Evolutionary conservation across 768 basidiomycete species (phyloP).

Genomic region (Dentipellis fragilis): DNA sequence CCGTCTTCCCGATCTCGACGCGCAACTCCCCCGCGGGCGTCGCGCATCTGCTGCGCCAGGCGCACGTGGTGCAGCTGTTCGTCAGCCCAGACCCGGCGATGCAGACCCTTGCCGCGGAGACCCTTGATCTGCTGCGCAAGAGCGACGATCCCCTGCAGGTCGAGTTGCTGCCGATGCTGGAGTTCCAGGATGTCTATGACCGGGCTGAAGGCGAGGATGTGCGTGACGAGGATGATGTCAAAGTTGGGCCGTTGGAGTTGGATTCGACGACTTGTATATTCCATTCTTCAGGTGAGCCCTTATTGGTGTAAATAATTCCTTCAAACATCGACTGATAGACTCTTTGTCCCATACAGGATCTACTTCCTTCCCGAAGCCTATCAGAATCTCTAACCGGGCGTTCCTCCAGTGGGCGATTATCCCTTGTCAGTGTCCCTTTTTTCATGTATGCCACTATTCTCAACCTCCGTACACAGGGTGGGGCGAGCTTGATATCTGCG

Average conservation of each 20-base stretch:
- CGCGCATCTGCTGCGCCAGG: conserved; percentile 21
- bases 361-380: conserved; percentile 13
- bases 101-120: conserved; percentile 12
- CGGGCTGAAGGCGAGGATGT: not conserved
- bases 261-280: not conserved
- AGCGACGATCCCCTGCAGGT: not conserved
- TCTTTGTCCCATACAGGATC: conserved; percentile 6
- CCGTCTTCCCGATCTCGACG: conserved; percentile 17
- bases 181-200: conserved; percentile 16
- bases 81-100: conserved; percentile 20
- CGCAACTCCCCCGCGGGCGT: conserved; percentile 18
- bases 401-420: not conserved
- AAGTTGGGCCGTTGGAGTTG: not conserved
- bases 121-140: conserved; percentile 14
- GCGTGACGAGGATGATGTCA: not conserved
- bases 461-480: not conserved
- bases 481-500: not conserved
- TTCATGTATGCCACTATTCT: no score
- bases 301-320: not conserved
- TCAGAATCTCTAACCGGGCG: conserved; percentile 11
- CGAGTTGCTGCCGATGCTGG: conserved; percentile 4
- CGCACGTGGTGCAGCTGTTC: conserved; percentile 16
- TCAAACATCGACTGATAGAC: not conserved
- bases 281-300: not conserved
- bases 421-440: conserved; percentile 7